A percentile compares a stretch with the other conserved stretches of the same genome.
phyloP scores from a whole-genome alignment of 2,329 filamentous ascomycete genomes.

The Ceratocystis ficicola region DNA sequence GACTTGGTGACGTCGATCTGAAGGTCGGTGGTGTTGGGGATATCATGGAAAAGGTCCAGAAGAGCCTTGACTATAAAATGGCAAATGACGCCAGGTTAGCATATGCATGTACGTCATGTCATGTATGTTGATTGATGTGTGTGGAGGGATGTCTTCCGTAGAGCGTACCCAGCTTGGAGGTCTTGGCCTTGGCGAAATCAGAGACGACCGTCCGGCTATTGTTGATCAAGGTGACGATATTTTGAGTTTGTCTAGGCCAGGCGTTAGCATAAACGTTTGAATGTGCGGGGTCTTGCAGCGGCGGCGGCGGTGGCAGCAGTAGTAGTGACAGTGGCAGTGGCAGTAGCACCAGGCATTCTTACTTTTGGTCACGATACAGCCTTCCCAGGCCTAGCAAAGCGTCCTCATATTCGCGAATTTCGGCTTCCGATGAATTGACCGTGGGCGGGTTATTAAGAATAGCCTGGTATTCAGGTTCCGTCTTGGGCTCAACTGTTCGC shows the following conservation, averaged over 20 bases:
- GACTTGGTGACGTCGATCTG: slow-evolving; percentile 95
- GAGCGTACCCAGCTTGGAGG: slow-evolving; percentile 78
- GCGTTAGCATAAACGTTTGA: neutral
- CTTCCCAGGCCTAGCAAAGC: slow-evolving; percentile 81
- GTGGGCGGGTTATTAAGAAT: slow-evolving; percentile 77
- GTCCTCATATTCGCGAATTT: slow-evolving; percentile 81
- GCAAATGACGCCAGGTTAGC: slow-evolving; percentile 14
- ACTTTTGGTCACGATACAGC: slow-evolving; percentile 83
- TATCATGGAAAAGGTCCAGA: slow-evolving; percentile 85
- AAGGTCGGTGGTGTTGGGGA: slow-evolving; percentile 86
- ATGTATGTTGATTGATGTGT: neutral
- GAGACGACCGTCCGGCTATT: slow-evolving; percentile 84
- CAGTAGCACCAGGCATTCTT: neutral
- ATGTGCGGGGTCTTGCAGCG: neutral
- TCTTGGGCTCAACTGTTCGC: slow-evolving; percentile 39
- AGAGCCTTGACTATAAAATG: slow-evolving; percentile 71
- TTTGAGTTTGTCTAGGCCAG: slow-evolving; percentile 54
- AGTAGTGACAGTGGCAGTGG: neutral
- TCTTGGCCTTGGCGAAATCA: slow-evolving; percentile 97
- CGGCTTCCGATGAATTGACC: slow-evolving; percentile 61
- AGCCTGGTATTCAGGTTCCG: slow-evolving; percentile 78
- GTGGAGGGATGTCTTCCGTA: neutral
- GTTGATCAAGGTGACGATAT: slow-evolving; percentile 79
- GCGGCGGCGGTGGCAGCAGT: too few species aligned
- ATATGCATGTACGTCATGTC: slow-evolving; percentile 11